Percentiles rank a stretch among this genome's conserved stretches.
Conservation (phyloP, 2,329 filamentous ascomycete genomes). For the Coleophoma crateriformis region DNA sequence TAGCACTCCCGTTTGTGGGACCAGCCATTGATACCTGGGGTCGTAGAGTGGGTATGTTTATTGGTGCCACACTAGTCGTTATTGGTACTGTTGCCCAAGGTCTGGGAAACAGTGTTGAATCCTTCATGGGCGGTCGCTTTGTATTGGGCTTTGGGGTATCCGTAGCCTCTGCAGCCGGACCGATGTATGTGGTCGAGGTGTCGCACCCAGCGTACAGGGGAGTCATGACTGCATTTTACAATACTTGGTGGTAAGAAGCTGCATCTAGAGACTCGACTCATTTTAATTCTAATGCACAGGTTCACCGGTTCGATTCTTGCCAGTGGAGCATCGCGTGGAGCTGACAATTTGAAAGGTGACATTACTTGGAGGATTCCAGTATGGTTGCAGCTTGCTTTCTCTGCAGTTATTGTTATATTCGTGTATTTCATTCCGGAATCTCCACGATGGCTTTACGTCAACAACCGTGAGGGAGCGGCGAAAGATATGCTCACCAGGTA, state of each 20-base stretch:
- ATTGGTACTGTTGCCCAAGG: constrained; percentile 39
- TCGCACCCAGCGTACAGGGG: constrained; percentile 38
- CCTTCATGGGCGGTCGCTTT: constrained; percentile 49
- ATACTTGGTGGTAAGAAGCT: constrained; percentile 18
- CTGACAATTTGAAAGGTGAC: constrained; percentile 30
- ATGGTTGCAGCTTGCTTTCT: constrained; percentile 46
- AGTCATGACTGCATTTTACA: constrained; percentile 27
- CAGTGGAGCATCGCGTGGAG: constrained; percentile 45
- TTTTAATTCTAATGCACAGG: constrained; percentile 27
- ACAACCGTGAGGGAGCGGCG: constrained; percentile 31
- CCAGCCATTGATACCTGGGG: constrained; percentile 40
- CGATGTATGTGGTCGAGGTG: constrained; percentile 39
- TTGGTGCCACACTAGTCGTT: constrained; percentile 34
- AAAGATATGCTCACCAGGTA: constrained; percentile 38
- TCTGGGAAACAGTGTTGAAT: constrained; percentile 20
- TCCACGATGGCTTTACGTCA: constrained; percentile 35
- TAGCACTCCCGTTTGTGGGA: constrained; percentile 39
- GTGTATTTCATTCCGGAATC: constrained; percentile 42
- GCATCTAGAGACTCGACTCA: constrained; percentile 8
- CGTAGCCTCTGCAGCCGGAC: constrained; percentile 37
- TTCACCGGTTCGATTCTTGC: constrained; percentile 48
- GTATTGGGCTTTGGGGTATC: constrained; percentile 51
- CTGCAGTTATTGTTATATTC: constrained; percentile 37
- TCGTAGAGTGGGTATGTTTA: constrained; percentile 38
- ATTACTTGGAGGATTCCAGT: constrained; percentile 42